A percentile compares a stretch with the other conserved stretches of the same genome.
Conservation (phyloP, 306 rosid species). For the Pyrus communis region DNA sequence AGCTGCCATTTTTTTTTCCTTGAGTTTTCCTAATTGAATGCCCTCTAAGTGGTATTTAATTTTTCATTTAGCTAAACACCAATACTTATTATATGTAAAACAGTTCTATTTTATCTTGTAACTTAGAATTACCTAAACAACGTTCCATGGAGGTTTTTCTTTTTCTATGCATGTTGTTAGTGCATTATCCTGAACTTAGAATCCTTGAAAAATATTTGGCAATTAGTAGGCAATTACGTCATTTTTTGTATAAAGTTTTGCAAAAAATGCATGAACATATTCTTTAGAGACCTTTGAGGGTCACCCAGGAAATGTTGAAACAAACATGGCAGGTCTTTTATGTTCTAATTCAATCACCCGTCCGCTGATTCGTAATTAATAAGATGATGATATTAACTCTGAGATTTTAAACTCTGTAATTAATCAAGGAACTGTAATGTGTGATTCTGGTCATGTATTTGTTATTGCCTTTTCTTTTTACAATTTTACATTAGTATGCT, state of each 20-base stretch:
- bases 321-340: not conserved
- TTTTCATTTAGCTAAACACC: not conserved
- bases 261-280: not conserved
- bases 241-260: not conserved
- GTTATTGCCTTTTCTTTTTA: not conserved
- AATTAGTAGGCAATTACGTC: not conserved
- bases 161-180: not conserved
- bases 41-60: not conserved
- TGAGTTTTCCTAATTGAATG: not conserved
- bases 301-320: not conserved
- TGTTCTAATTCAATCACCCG: not conserved
- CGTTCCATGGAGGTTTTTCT: not conserved
- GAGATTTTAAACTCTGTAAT: not conserved
- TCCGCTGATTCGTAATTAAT: not conserved
- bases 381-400: not conserved
- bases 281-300: not conserved
- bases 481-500: not conserved
- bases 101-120: not conserved
- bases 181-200: not conserved
- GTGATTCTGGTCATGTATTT: not conserved
- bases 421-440: slow-evolving; percentile 5
- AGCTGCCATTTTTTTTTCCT: not conserved
- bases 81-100: not conserved
- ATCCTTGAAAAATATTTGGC: not conserved
- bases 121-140: not conserved